Conservation (phyloP, 139 green algal species). For the Chlamydomonas incerta region DNA sequence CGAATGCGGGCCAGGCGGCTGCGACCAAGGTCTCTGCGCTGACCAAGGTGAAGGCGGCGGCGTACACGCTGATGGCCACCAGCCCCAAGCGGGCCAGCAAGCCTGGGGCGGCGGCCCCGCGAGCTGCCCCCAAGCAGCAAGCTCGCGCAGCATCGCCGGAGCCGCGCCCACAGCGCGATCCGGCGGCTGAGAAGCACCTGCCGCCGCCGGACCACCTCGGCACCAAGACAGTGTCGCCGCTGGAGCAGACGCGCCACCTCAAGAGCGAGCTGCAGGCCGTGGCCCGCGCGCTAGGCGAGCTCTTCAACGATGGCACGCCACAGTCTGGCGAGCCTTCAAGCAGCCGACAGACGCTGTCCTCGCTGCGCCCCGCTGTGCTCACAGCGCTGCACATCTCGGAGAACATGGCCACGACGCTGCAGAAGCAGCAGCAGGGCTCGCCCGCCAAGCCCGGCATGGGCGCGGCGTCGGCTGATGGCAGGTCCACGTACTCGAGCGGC, state of each 20-base stretch:
- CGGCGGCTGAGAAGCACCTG: neutral
- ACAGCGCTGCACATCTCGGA: constrained; percentile 4
- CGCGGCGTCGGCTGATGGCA: neutral
- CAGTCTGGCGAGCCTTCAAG: no score
- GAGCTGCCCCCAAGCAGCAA: no score
- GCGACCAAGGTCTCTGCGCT: no score
- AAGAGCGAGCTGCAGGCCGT: neutral
- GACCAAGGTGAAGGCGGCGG: no score
- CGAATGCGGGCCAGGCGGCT: no score
- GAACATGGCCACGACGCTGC: neutral
- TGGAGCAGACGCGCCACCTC: constrained; percentile 10
- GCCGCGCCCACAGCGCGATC: no score
- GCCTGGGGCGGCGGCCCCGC: neutral
- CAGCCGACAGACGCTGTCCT: neutral
- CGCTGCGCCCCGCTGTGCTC: neutral
- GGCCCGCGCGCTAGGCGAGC: neutral
- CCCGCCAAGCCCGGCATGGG: neutral
- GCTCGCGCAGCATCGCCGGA: no score
- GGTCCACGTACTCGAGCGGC: neutral
- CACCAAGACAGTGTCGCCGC: neutral
- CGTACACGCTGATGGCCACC: no score
- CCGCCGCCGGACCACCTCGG: neutral
- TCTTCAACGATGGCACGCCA: neutral
- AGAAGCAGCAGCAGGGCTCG: neutral
- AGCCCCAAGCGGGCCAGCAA: neutral